phyloP scores from a whole-genome alignment of 805 yeast species.

The Monosporozyma siamensis region DNA sequence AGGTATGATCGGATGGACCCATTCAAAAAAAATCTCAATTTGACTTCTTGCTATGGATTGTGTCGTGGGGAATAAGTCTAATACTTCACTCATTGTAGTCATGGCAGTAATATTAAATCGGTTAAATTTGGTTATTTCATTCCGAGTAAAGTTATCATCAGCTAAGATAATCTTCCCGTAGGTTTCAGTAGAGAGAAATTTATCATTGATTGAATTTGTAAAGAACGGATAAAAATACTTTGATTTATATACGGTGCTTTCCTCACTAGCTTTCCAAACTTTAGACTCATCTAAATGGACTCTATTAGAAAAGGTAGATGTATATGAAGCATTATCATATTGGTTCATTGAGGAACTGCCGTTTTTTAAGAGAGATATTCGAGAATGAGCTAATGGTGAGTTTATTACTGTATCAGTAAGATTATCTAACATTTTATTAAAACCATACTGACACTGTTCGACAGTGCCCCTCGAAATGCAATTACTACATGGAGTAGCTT shows the following conservation, averaged over 20 bases:
- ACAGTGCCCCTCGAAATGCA: constrained; percentile 9
- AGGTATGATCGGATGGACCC: constrained; percentile 24
- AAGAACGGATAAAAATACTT: constrained; percentile 23
- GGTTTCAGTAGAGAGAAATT: constrained; percentile 10
- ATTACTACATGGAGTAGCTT: constrained; percentile 17
- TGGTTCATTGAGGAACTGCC: background rate
- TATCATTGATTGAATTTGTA: constrained; percentile 16
- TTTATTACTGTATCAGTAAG: constrained; percentile 2
- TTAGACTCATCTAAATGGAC: background rate
- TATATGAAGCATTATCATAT: constrained; percentile 5
- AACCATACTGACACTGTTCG: constrained; percentile 19
- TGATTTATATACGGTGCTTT: constrained; percentile 13
- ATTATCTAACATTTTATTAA: constrained; percentile 5
- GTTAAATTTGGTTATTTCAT: constrained; percentile 17
- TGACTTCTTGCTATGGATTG: constrained; percentile 10
- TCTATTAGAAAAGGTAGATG: background rate
- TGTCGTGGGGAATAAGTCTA: constrained; percentile 14
- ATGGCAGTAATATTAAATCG: constrained; percentile 5
- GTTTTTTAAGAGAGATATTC: background rate
- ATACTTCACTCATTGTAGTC: constrained; percentile 10
- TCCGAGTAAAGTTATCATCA: constrained; percentile 11
- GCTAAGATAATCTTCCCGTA: constrained; percentile 5
- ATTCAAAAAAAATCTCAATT: constrained; percentile 16
- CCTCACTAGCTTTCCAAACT: constrained; percentile 2
- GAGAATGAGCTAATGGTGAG: background rate